Evolutionary conservation across 768 basidiomycete genomes (phyloP).

Genomic region (Termitomyces sp.): DNA sequence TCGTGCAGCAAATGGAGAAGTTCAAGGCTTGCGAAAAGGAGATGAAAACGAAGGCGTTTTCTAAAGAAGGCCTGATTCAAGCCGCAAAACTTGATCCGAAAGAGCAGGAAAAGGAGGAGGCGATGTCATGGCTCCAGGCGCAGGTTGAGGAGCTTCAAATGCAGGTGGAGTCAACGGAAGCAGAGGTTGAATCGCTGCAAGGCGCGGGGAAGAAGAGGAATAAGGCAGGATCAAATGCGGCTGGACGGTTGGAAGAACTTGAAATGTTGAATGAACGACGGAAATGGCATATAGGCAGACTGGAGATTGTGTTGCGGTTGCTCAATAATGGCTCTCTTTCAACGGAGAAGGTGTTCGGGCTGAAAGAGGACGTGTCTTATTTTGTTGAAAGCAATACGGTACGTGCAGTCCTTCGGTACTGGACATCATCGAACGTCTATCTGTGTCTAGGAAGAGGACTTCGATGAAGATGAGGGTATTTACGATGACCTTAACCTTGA

Average conservation of each 20-base stretch:
- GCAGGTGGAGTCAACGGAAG: conserved; percentile 92
- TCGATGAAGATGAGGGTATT: conserved; percentile 95
- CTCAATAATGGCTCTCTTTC: conserved; percentile 89
- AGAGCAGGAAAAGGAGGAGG: conserved; percentile 93
- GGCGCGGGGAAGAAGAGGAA: conserved; percentile 81
- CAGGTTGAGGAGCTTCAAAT: conserved; percentile 89
- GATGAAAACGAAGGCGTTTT: conserved; percentile 99
- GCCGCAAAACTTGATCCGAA: conserved; percentile 94
- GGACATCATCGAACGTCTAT: conserved; percentile 15
- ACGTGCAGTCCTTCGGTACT: conserved; percentile 26
- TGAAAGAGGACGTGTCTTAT: conserved; percentile 94
- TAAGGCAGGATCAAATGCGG: conserved; percentile 56
- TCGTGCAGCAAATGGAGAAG: conserved; percentile 97
- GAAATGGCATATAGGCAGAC: conserved; percentile 89
- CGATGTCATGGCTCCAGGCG: conserved; percentile 78
- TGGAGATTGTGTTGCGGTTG: conserved; percentile 90
- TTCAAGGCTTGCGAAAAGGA: conserved; percentile 99
- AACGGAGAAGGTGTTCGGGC: conserved; percentile 69
- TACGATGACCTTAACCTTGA: conserved; percentile 98
- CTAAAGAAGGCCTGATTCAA: conserved; percentile 95
- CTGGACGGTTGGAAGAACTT: conserved; percentile 75
- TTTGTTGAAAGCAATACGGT: conserved; percentile 96
- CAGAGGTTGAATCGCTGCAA: conserved; percentile 86
- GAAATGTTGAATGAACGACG: conserved; percentile 89
- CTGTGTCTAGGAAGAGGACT: conserved; percentile 79